Base-by-base conservation (phyloP, 352 stramenopile genomes). In the Phytophthora pseudosyringae region DNA sequence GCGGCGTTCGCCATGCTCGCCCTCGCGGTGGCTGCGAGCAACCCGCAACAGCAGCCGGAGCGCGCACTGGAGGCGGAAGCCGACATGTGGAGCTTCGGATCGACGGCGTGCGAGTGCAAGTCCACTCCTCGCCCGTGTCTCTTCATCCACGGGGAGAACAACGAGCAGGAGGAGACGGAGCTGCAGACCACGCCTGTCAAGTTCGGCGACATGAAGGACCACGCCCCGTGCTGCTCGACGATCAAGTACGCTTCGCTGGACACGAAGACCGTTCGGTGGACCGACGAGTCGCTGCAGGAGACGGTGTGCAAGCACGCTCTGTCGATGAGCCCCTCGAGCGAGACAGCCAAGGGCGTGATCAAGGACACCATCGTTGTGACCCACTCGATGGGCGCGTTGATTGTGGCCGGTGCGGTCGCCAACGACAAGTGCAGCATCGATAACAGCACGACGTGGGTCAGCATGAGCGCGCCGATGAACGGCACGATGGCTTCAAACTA, bases 401-500 rank as follows among this genome's bases (percentile, higher is more conserved):
- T 82, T 10, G n/a, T 81, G 28, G 72, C 57, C 2, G 67, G 73
- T 8, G 77, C 72, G 0, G 40, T 89, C 12, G 78, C 78, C 16
- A 78, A 73, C 18, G 65, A 74, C 26, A 73, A 80, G 63, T 91
- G 82, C 66, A 69, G 57, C 39, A 63, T 89, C 1, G 68, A 64
- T 25, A 81, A 59, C 15, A 71, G 63, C 36, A 74, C 77, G 4
- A 53, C 64, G 29, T 86, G 77, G 77, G 52, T 86, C n/a, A 73
- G 67, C 10, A 71, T 86, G 62, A 83, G 74, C 13, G 77, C 67
- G 2, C 74, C 77, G 1, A 75, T 86, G 59, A 73, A 69, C 8
- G 77, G 77, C 45, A 81, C 65, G 9, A 83, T 86, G 74, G 63
- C 62, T 0, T 83, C 74, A 0, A 78, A 83, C 53, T 76, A 76